phyloP scores from a whole-genome alignment of 2,329 filamentous ascomycete genomes.

The Juglanconis juglandina region DNA sequence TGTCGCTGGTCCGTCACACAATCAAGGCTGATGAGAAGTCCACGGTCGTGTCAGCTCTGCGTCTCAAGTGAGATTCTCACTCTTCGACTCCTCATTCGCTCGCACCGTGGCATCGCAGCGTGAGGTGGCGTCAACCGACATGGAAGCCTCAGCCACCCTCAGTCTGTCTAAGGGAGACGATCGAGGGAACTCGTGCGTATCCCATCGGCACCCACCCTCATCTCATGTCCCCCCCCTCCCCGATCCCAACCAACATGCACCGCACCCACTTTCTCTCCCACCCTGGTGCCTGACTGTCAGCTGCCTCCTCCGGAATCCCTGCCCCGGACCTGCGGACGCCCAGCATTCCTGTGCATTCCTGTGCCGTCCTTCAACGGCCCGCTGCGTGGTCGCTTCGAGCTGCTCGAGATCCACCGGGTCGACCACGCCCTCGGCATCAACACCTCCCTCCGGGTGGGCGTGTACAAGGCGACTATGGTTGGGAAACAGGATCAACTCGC shows the following conservation, averaged over 20 bases:
- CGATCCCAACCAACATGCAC: no score
- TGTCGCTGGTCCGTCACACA: no score
- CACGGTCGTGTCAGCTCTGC: background rate
- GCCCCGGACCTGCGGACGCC: background rate
- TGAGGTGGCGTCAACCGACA: background rate
- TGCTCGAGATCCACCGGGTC: constrained; percentile 2
- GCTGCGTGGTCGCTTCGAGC: constrained; percentile 8
- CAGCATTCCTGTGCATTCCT: background rate
- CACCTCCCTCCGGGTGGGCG: no score
- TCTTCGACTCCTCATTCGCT: background rate
- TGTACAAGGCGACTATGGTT: constrained; percentile 1
- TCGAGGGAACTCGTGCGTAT: no score
- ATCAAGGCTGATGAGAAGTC: background rate
- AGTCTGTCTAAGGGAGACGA: no score
- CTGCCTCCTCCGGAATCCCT: background rate
- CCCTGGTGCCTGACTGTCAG: background rate
- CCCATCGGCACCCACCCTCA: no score
- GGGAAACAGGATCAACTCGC: background rate
- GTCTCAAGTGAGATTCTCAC: background rate
- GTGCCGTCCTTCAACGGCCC: constrained; percentile 14
- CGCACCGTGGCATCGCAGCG: background rate
- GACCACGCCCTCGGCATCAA: background rate
- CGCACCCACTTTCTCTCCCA: background rate
- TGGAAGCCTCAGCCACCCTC: no score
- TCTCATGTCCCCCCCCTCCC: no score